A percentile compares a stretch with the other conserved stretches of the same genome.
phyloP scores from a whole-genome alignment of 1,139 yeast genomes.

The Zhuliangozyma parablackwelliae region DNA sequence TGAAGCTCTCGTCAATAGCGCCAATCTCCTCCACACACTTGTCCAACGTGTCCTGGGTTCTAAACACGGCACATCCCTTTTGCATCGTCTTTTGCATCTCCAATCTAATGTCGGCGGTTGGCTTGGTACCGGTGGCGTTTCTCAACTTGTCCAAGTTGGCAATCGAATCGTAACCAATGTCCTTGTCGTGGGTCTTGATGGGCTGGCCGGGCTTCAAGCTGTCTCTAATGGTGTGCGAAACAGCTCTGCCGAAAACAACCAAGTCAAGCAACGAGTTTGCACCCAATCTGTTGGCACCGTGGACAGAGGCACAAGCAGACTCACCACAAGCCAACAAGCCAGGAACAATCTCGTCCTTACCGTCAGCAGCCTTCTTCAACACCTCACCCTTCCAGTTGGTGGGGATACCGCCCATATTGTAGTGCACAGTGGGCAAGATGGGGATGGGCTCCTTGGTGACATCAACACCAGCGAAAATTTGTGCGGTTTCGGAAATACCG shows the following conservation, averaged over 20 bases:
- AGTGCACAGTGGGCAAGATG: constrained; percentile 95
- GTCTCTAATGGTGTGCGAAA: constrained; percentile 85
- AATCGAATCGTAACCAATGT: constrained; percentile 83
- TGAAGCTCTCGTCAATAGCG: constrained; percentile 68
- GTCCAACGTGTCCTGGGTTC: constrained; percentile 88
- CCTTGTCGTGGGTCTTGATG: constrained; percentile 76
- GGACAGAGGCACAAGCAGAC: constrained; percentile 98
- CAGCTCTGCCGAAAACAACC: constrained; percentile 98
- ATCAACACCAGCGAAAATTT: constrained; percentile 97
- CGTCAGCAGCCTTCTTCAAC: constrained; percentile 73
- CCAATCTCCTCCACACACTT: constrained; percentile 81
- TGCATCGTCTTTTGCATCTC: constrained; percentile 97
- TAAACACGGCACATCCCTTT: constrained; percentile 92
- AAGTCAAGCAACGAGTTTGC: constrained; percentile 95
- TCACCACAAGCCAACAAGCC: constrained; percentile 98
- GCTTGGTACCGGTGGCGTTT: constrained; percentile 73
- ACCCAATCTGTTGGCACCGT: constrained; percentile 98
- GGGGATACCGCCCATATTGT: constrained; percentile 99
- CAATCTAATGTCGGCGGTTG: constrained; percentile 85
- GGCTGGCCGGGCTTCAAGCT: constrained; percentile 84
- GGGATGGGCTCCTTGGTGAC: constrained; percentile 99
- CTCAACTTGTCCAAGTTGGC: constrained; percentile 86
- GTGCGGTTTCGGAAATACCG: constrained; percentile 98
- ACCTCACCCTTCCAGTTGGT: constrained; percentile 97
- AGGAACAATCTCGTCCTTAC: constrained; percentile 86